A percentile compares a stretch with the other conserved stretches of the same genome.
Conservation (phyloP, 1,284 basidiomycete genomes). For the Sanguinoderma infundibulare region DNA sequence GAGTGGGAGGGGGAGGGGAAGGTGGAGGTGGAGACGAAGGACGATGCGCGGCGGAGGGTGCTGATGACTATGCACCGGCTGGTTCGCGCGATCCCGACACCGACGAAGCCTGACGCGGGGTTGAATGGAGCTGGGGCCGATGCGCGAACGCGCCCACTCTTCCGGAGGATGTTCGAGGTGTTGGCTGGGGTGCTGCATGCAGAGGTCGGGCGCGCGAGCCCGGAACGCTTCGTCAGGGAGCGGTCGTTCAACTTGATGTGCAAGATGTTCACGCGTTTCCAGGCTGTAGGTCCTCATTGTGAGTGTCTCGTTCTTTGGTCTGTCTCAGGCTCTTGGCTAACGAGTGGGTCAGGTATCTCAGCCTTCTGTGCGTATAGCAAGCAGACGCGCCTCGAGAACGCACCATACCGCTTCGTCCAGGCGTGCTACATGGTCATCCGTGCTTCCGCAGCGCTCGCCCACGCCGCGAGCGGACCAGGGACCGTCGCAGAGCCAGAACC, state of each 20-base stretch:
- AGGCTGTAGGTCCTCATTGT: slow-evolving; percentile 20
- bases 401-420: slow-evolving; percentile 22
- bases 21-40: not conserved
- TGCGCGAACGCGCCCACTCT: slow-evolving; percentile 5
- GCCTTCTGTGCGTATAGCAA: slow-evolving; percentile 22
- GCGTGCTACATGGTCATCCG: slow-evolving; percentile 21
- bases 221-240: slow-evolving; percentile 15
- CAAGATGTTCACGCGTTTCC: slow-evolving; percentile 24
- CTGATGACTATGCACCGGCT: slow-evolving; percentile 23
- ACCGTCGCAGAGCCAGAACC: not conserved
- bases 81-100: slow-evolving; percentile 17
- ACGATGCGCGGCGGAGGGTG: slow-evolving; percentile 11
- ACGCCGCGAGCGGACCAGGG: not conserved
- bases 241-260: slow-evolving; percentile 24
- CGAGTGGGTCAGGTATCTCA: slow-evolving; percentile 6
- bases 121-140: not conserved
- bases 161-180: slow-evolving; percentile 19
- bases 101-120: not conserved
- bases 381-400: slow-evolving; percentile 19
- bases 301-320: not conserved
- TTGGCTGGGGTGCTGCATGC: slow-evolving; percentile 13
- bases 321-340: not conserved
- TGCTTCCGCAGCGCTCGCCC: slow-evolving; percentile 17
- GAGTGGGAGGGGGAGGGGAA: slow-evolving; percentile 13
- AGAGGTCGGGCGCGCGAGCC: not conserved